Evolutionary conservation across 2,329 filamentous ascomycete species (phyloP), one percentile per base, ranked within the genome.

Genomic region (Fusarium xyrophilum): DNA sequence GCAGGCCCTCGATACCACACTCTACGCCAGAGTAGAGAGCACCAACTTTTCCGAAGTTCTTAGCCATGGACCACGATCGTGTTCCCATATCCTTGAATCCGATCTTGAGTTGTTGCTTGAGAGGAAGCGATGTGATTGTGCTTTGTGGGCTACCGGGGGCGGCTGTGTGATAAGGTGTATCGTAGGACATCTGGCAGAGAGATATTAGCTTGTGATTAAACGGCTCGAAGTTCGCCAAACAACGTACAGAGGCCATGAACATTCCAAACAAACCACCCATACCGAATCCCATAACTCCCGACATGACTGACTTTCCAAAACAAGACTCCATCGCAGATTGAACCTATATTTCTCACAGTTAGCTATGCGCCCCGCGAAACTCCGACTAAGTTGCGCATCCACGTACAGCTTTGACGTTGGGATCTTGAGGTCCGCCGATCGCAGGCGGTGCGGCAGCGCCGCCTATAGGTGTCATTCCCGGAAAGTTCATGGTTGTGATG

Each of bases 21-120:
- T 99, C 96, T 55, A 96, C 97, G 40, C 95, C 95, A 19, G 89
- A 87, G 82, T 96, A 99, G 23, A 98, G 86, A 5, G 93, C 91
- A 73, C 96, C 96, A 51, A 99, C 93, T 73, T 94, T 91, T 67
- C 93, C 95, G 77, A 99, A 99, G 83, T 96, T 98, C 82, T 94
- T 96, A 56, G 94, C 96, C 48, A 90, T 93, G 67, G 89, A 91
- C 80, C 86, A 92, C 7, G 93, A 95, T 15, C 93, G 89, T 68
- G 85, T 81, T 70, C 96, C 96, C 94, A 99, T 98, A 79, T 99
- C 96, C 79, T 92, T 93, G 83, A 99, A 93, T 55, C 96, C 96
- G 75, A 87, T 82, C 67, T 88, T 89, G 56, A 99, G 86, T 80
- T 98, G 96, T 78, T 97, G 88, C 46, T 89, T 87, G 68, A 95